Percentiles rank a stretch among this genome's conserved stretches.
Evolutionary conservation across 352 stramenopile species (phyloP).

Genomic region (Aphanomyces cochlioides): DNA sequence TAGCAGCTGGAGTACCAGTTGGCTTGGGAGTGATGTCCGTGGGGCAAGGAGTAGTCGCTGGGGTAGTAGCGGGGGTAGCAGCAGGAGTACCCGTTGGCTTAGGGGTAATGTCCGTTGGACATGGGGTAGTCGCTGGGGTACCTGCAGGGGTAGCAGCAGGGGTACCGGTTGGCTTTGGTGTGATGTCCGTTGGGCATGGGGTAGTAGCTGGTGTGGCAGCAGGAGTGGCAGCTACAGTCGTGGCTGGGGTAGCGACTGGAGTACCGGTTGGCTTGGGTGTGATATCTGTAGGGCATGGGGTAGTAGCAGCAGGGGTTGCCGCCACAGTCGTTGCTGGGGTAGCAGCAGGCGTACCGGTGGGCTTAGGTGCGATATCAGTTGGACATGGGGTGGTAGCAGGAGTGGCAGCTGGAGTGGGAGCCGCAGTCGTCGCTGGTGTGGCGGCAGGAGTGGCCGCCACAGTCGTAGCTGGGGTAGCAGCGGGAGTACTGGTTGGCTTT

Average conservation of each 20-base stretch:
- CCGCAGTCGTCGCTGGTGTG: neutral
- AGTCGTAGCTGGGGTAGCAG: neutral
- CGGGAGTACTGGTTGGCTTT: neutral
- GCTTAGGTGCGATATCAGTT: neutral
- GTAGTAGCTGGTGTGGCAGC: neutral
- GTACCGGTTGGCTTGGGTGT: no score
- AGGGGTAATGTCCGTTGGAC: neutral
- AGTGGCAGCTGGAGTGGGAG: no score
- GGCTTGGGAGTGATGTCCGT: neutral
- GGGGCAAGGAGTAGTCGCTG: neutral
- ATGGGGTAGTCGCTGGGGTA: neutral
- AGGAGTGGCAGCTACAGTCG: neutral
- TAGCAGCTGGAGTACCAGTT: neutral
- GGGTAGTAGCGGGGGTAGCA: neutral
- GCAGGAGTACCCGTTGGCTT: neutral
- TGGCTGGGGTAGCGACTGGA: neutral
- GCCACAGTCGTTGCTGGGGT: neutral
- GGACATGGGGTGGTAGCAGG: neutral
- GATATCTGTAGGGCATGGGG: neutral
- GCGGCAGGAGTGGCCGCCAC: neutral
- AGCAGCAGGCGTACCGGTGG: neutral
- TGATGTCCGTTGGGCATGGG: neutral
- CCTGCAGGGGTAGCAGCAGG: neutral
- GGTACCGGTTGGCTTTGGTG: no score
- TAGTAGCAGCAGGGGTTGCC: neutral